Evolutionary conservation across 257 asterid genomes (phyloP).

Genomic region (Mitragyna speciosa): DNA sequence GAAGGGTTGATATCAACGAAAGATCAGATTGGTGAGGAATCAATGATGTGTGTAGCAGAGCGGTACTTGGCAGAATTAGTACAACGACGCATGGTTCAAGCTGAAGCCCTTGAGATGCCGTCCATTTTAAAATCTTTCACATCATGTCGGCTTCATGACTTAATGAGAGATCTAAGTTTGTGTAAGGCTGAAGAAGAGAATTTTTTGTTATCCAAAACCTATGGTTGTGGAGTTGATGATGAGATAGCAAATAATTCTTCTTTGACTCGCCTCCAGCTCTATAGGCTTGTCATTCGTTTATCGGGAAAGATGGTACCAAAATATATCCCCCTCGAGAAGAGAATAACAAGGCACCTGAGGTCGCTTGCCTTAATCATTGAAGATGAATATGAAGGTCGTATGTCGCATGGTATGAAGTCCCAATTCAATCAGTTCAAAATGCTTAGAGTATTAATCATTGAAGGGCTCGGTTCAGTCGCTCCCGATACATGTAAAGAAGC

Average conservation of each 20-base stretch:
- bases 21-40: not conserved
- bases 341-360: not conserved
- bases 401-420: too few relatives aligned
- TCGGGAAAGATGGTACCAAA: not conserved
- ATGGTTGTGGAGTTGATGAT: too few relatives aligned
- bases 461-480: too few relatives aligned
- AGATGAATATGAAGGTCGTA: too few relatives aligned
- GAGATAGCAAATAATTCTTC: not conserved
- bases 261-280: too few relatives aligned
- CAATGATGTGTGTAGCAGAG: constrained; percentile 11
- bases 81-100: not conserved
- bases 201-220: not conserved
- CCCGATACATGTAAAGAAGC: too few relatives aligned
- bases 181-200: not conserved
- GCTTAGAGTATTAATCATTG: not conserved
- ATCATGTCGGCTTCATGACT: constrained; percentile 7
- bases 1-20: not conserved
- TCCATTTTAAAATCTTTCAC: not conserved
- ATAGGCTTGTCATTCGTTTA: not conserved
- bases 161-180: constrained; percentile 9
- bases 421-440: not conserved
- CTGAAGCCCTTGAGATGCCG: not conserved
- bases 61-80: constrained; percentile 7
- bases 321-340: not conserved
- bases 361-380: not conserved